Evolutionary conservation across 1,284 basidiomycete genomes (phyloP).

Genomic region (Leccinum fallax): DNA sequence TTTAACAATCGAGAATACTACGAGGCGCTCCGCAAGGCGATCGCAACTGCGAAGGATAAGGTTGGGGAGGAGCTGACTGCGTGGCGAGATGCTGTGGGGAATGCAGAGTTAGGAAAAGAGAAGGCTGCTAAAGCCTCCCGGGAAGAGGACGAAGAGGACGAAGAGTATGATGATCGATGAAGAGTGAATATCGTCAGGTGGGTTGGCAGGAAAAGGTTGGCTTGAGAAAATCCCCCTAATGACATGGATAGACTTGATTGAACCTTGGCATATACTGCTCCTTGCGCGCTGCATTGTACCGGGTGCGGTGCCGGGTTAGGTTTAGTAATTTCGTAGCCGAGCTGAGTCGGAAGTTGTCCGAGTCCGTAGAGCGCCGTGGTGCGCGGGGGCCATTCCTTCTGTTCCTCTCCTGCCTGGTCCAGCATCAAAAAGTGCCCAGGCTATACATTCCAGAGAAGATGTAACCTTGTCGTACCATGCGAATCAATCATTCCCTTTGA

Average conservation of each 20-base stretch:
- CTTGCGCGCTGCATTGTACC: neutral
- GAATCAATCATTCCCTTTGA: neutral
- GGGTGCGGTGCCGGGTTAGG: too few species aligned
- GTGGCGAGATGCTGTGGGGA: conserved; percentile 72
- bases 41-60: conserved; percentile 51
- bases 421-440: too few species aligned
- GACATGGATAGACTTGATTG: neutral
- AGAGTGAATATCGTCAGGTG: neutral
- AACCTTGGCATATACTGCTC: neutral
- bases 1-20: conserved; percentile 48
- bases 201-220: neutral
- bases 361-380: too few species aligned
- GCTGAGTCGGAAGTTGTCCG: too few species aligned
- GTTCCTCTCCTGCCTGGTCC: too few species aligned
- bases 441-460: neutral
- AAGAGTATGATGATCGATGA: conserved; percentile 12
- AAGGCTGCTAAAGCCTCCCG: conserved; percentile 43
- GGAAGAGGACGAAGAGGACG: conserved; percentile 42
- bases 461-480: neutral
- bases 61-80: conserved; percentile 65
- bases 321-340: too few species aligned
- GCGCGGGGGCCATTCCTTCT: too few species aligned
- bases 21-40: conserved; percentile 47
- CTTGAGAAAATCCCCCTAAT: neutral
- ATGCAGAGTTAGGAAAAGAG: conserved; percentile 55